Conservation (phyloP, 306 rosid genomes). For the Luffa aegyptiaca region DNA sequence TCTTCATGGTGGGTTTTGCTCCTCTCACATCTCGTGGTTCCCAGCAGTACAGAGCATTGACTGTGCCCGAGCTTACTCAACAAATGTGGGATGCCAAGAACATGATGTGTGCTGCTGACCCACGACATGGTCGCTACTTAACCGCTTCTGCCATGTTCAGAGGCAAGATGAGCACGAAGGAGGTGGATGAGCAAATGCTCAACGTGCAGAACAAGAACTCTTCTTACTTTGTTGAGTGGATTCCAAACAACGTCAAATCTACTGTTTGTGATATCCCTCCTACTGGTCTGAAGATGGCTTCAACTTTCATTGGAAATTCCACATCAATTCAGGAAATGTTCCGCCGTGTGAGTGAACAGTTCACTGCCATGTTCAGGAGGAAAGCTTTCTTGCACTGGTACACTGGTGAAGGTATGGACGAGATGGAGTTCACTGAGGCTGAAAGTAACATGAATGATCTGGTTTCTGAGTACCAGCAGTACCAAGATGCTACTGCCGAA, state of each 20-base stretch:
- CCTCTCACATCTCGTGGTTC: conserved; percentile 70
- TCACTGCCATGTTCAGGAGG: conserved; percentile 69
- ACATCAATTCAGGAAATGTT: conserved; percentile 67
- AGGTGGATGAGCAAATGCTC: conserved; percentile 73
- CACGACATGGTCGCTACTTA: conserved; percentile 59
- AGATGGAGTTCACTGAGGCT: conserved; percentile 69
- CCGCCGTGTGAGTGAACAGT: conserved; percentile 59
- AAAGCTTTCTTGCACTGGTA: conserved; percentile 75
- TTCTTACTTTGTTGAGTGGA: conserved; percentile 67
- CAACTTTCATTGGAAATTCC: conserved; percentile 64
- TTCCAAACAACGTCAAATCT: conserved; percentile 69
- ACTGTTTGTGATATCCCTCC: conserved; percentile 77
- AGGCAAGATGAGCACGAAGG: conserved; percentile 79
- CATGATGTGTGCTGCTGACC: conserved; percentile 82
- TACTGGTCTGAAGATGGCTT: conserved; percentile 66
- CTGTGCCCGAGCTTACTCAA: conserved; percentile 73
- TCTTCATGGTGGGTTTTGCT: conserved; percentile 70
- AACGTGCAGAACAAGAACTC: conserved; percentile 75
- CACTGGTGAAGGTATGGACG: conserved; percentile 71
- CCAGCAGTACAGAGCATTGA: conserved; percentile 57
- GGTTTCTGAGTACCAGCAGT: conserved; percentile 69
- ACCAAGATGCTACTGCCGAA: conserved; percentile 74
- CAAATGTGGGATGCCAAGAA: conserved; percentile 86
- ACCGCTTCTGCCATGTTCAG: conserved; percentile 67
- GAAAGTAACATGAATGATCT: conserved; percentile 75